Conservation (phyloP, 352 stramenopile genomes). For the Hyaloperonospora arabidopsidis region DNA sequence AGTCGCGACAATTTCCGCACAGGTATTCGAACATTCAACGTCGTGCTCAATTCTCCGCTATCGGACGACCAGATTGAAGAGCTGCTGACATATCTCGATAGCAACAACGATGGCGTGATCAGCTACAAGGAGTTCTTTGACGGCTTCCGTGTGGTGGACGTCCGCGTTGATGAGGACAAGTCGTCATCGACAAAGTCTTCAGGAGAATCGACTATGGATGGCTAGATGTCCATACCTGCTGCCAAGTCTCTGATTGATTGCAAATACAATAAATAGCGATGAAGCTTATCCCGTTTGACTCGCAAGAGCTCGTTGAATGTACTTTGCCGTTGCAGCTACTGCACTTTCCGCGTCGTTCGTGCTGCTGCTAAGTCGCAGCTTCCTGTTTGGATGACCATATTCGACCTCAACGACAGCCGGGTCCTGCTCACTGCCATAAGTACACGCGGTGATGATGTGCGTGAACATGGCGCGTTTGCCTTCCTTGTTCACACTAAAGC, state of each 20-base stretch:
- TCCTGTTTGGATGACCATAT: slow-evolving; percentile 14
- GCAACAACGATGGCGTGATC: slow-evolving; percentile 85
- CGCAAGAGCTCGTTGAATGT: slow-evolving; percentile 16
- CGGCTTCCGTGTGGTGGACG: slow-evolving; percentile 84
- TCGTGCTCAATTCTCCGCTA: slow-evolving; percentile 84
- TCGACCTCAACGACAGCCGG: slow-evolving; percentile 13
- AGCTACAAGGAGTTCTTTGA: slow-evolving; percentile 93
- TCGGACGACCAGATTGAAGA: slow-evolving; percentile 89
- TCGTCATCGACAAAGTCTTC: slow-evolving; percentile 9
- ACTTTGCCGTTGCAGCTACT: slow-evolving; percentile 15
- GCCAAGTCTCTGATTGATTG: slow-evolving; percentile 7
- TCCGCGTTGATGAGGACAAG: slow-evolving; percentile 46
- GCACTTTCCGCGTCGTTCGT: slow-evolving; percentile 4
- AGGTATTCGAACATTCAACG: slow-evolving; percentile 82
- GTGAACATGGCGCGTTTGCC: slow-evolving; percentile 32
- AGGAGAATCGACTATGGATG: neutral
- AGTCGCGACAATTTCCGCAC: slow-evolving; percentile 79
- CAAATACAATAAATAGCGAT: slow-evolving; percentile 17
- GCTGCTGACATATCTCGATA: slow-evolving; percentile 82
- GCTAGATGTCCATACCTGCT: slow-evolving; percentile 3
- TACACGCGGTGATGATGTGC: slow-evolving; percentile 15
- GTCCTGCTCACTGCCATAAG: slow-evolving; percentile 17
- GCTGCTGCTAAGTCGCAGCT: slow-evolving; percentile 15
- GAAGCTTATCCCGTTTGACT: slow-evolving; percentile 2
- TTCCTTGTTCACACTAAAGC: slow-evolving; percentile 48